Evolutionary conservation across 345 rosid genomes (phyloP).

Genomic region (Capsella bursapastoris): DNA sequence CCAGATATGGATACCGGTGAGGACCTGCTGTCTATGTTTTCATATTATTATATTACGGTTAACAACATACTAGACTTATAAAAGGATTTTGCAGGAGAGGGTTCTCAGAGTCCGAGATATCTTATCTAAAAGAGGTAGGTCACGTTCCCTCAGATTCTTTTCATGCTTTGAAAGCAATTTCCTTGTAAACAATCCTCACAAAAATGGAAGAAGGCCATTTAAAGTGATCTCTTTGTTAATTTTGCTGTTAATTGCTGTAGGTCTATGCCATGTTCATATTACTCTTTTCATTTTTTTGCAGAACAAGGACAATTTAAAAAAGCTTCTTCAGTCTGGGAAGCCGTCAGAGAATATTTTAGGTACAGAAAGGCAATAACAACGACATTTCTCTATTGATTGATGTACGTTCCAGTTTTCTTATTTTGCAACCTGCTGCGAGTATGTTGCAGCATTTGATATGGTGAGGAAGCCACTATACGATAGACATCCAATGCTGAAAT

Average conservation of each 20-base stretch:
- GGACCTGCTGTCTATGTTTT: conserved; percentile 33
- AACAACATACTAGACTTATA: conserved; percentile 32
- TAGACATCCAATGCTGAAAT: conserved; percentile 92
- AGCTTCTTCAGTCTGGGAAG: conserved; percentile 70
- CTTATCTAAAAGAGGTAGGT: conserved; percentile 78
- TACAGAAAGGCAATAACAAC: conserved; percentile 42
- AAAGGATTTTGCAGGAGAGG: conserved; percentile 76
- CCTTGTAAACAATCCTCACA: conserved; percentile 6
- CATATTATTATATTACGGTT: not conserved
- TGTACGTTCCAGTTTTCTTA: conserved; percentile 29
- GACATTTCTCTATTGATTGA: conserved; percentile 13
- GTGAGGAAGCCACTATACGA: conserved; percentile 86
- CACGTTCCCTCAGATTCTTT: conserved; percentile 16
- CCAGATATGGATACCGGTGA: conserved; percentile 92
- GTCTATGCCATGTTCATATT: conserved; percentile 11
- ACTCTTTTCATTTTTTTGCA: conserved; percentile 41
- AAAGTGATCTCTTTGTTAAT: conserved; percentile 10
- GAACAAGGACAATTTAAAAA: conserved; percentile 67
- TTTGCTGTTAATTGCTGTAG: conserved; percentile 2
- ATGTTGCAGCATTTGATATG: conserved; percentile 79
- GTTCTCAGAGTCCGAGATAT: conserved; percentile 82
- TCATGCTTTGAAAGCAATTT: conserved; percentile 26
- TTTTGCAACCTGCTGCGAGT: conserved; percentile 32
- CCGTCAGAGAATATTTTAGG: conserved; percentile 71
- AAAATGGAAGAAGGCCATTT: not conserved